Percentiles rank a stretch among this genome's conserved stretches.
phyloP scores from a whole-genome alignment of 768 basidiomycete genomes.

The Bullera alba region DNA sequence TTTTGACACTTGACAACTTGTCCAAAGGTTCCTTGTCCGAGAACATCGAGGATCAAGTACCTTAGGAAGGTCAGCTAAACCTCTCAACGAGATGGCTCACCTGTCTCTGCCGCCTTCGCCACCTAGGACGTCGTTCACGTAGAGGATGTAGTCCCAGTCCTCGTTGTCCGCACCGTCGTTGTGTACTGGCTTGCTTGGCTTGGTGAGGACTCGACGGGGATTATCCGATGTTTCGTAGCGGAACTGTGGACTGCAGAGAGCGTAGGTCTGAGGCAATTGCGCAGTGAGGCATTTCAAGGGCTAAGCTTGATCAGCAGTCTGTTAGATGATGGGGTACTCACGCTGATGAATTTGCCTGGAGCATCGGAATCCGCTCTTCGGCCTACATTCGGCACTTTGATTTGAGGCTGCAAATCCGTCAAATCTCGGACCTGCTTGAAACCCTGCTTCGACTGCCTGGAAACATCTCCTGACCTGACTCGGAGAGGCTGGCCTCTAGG shows the following conservation, averaged over 20 bases:
- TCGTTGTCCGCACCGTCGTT: conserved; percentile 99
- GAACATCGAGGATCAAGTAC: conserved; percentile 93
- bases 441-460: conserved; percentile 49
- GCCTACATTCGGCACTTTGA: conserved; percentile 58
- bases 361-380: conserved; percentile 67
- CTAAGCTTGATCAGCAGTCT: conserved; percentile 34
- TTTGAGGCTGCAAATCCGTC: conserved; percentile 69
- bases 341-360: conserved; percentile 66
- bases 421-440: conserved; percentile 70
- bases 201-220: conserved; percentile 91
- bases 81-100: conserved; percentile 51
- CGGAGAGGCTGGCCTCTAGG: conserved; percentile 11
- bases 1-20: conserved; percentile 99
- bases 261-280: conserved; percentile 80
- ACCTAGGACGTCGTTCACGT: conserved; percentile 96
- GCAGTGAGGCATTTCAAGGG: conserved; percentile 69
- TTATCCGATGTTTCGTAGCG: conserved; percentile 91
- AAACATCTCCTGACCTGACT: conserved; percentile 6
- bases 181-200: conserved; percentile 89
- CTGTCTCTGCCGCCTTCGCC: conserved; percentile 80
- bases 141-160: conserved; percentile 97
- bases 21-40: conserved; percentile 97
- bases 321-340: conserved; percentile 49
- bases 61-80: conserved; percentile 48
- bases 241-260: conserved; percentile 89